Conservation (phyloP, 2,329 filamentous ascomycete genomes). For the Zymoseptoria pseudotritici region DNA sequence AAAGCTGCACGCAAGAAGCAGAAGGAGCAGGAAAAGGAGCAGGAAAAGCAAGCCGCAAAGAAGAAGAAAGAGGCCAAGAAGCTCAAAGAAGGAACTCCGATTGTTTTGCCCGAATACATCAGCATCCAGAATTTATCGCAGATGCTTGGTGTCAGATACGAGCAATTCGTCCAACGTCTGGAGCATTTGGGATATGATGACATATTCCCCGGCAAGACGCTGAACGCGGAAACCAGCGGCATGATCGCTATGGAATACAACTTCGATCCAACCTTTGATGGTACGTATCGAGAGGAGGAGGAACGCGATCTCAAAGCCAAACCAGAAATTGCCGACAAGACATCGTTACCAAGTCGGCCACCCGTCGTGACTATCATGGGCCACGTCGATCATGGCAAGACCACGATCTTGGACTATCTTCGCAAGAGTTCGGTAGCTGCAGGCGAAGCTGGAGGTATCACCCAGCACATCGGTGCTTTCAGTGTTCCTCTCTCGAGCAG, state of each 20-base stretch:
- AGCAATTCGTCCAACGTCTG: slow-evolving; percentile 67
- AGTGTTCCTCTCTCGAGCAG: slow-evolving; percentile 68
- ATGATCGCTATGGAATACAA: slow-evolving; percentile 89
- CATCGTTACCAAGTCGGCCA: slow-evolving; percentile 63
- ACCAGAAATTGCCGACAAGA: slow-evolving; percentile 60
- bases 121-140: slow-evolving; percentile 75
- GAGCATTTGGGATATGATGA: slow-evolving; percentile 85
- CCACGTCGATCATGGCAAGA: slow-evolving; percentile 97
- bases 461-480: slow-evolving; percentile 97
- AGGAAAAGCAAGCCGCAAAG: slow-evolving; percentile 16
- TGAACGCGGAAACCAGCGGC: slow-evolving; percentile 84
- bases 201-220: slow-evolving; percentile 70
- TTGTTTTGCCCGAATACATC: slow-evolving; percentile 85
- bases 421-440: slow-evolving; percentile 88
- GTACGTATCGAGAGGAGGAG: slow-evolving; percentile 47
- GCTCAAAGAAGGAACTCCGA: slow-evolving; percentile 45
- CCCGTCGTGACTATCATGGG: slow-evolving; percentile 99
- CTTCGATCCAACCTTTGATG: slow-evolving; percentile 63
- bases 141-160: slow-evolving; percentile 62
- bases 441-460: slow-evolving; percentile 91
- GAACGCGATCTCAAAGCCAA: slow-evolving; percentile 66
- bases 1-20: slow-evolving; percentile 17
- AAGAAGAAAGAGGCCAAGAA: slow-evolving; percentile 22
- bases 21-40: slow-evolving; percentile 16
- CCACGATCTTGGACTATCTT: slow-evolving; percentile 86